Evolutionary conservation across 2,329 filamentous ascomycete genomes (phyloP).

Genomic region (Grosmannia clavigera): DNA sequence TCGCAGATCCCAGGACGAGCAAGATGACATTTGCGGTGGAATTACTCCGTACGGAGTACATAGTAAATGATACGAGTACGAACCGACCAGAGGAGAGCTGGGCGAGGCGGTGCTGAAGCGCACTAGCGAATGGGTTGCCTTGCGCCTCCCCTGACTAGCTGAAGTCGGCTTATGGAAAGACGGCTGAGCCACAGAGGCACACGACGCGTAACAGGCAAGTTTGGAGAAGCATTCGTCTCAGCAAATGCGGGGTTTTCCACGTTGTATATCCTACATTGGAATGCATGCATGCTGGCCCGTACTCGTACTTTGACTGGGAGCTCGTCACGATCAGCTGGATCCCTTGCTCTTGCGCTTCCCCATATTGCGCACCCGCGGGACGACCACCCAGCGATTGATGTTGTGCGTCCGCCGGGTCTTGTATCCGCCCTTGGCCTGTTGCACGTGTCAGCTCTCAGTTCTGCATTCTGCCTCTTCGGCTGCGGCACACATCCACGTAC

Average conservation of each 20-base stretch:
- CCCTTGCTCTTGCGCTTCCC: constrained; percentile 56
- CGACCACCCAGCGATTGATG: constrained; percentile 82
- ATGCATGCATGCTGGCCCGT: not conserved
- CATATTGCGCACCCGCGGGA: constrained; percentile 73
- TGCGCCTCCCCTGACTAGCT: not conserved
- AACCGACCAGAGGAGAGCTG: too few relatives aligned
- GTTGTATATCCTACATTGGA: too few relatives aligned
- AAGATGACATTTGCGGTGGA: too few relatives aligned
- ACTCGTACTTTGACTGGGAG: too few relatives aligned
- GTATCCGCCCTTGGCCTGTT: constrained; percentile 67
- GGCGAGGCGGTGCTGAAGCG: not conserved
- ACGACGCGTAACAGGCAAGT: not conserved
- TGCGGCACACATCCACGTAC: constrained; percentile 40
- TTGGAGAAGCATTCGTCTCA: not conserved
- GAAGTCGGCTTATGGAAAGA: too few relatives aligned
- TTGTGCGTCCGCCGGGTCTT: constrained; percentile 87
- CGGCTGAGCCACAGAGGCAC: not conserved
- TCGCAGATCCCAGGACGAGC: too few relatives aligned
- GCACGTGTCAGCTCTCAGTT: not conserved
- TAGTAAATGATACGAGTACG: too few relatives aligned
- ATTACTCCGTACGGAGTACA: too few relatives aligned
- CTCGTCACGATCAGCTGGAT: not conserved
- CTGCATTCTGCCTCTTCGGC: not conserved
- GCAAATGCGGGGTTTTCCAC: too few relatives aligned
- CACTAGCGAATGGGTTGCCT: not conserved